Conservation (phyloP, 192 early-diverging fungal genomes). For the Entomortierella parvispora region DNA sequence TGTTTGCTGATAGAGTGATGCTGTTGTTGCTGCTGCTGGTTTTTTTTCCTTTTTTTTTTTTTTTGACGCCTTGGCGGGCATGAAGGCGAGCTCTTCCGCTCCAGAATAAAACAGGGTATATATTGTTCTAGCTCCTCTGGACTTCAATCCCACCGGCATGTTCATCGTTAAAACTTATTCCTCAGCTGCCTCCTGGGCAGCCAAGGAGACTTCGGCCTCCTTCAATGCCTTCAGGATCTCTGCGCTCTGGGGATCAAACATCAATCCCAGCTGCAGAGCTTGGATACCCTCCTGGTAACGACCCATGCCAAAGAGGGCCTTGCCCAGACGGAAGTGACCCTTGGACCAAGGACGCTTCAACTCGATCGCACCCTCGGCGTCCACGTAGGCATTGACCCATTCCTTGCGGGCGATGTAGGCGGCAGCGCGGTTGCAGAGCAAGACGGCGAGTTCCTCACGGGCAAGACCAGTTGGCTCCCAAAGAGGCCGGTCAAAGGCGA, state of each 20-base stretch:
- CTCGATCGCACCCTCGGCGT: conserved; percentile 73
- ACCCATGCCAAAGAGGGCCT: conserved; percentile 85
- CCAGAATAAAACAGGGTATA: neutral
- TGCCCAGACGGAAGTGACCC: conserved; percentile 82
- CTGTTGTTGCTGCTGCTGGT: neutral
- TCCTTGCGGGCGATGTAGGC: conserved; percentile 71
- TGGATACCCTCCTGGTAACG: conserved; percentile 82
- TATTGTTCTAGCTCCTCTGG: neutral
- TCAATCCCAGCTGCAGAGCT: conserved; percentile 82
- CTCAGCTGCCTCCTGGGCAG: conserved; percentile 7
- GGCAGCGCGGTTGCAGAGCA: conserved; percentile 74
- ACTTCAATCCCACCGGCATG: neutral
- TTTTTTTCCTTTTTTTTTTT: neutral
- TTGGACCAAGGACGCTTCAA: conserved; percentile 79
- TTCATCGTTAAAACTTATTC: too few species aligned
- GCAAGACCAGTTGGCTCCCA: conserved; percentile 78
- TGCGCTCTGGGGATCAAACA: conserved; percentile 76
- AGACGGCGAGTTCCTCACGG: conserved; percentile 71
- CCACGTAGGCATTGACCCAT: conserved; percentile 76
- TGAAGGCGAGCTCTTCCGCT: neutral
- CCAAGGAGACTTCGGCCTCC: conserved; percentile 57
- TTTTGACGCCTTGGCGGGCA: neutral
- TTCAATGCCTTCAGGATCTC: conserved; percentile 83
- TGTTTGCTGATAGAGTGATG: neutral
- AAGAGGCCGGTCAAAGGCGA: conserved; percentile 75